phyloP scores from a whole-genome alignment of 176 grass and related monocot genomes.

The Thalia dealbata region DNA sequence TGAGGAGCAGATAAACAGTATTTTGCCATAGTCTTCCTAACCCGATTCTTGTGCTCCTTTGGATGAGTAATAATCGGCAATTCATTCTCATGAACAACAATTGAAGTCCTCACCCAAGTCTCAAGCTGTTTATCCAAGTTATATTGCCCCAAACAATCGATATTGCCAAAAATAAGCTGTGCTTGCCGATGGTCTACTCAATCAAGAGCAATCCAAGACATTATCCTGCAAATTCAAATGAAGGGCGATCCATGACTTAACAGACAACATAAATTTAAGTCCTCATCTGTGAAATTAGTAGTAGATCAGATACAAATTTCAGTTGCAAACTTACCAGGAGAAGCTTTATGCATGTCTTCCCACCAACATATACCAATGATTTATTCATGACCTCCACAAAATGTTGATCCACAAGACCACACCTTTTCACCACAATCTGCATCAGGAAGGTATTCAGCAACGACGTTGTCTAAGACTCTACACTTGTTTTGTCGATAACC shows the following conservation, averaged over 20 bases:
- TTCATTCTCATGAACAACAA: slow-evolving; percentile 74
- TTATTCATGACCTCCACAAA: slow-evolving; percentile 64
- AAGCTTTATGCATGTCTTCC: slow-evolving; percentile 65
- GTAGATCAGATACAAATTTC: too few relatives aligned
- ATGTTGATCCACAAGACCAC: slow-evolving; percentile 65
- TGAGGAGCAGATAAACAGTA: slow-evolving; percentile 78
- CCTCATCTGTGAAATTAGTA: too few relatives aligned
- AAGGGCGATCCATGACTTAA: too few relatives aligned
- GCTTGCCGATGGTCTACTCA: slow-evolving; percentile 50
- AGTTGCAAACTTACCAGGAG: slow-evolving; percentile 63
- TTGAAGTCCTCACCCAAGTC: slow-evolving; percentile 77
- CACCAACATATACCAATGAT: slow-evolving; percentile 81
- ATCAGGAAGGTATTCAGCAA: slow-evolving; percentile 47
- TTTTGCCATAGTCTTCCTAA: slow-evolving; percentile 75
- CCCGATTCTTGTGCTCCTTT: slow-evolving; percentile 83
- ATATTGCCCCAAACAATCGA: slow-evolving; percentile 84
- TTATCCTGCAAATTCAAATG: slow-evolving; percentile 6
- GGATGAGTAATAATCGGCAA: slow-evolving; percentile 69
- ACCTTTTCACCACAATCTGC: slow-evolving; percentile 42
- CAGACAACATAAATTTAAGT: too few relatives aligned
- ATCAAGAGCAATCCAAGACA: slow-evolving; percentile 90
- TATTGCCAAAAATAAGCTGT: slow-evolving; percentile 96
- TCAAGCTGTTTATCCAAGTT: slow-evolving; percentile 97
- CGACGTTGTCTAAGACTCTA: slow-evolving; percentile 49
- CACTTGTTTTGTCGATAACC: slow-evolving; percentile 50